A percentile compares a stretch with the other conserved stretches of the same genome.
Conservation (phyloP, 148 eudicot genomes). For the Polygonum maritimum region DNA sequence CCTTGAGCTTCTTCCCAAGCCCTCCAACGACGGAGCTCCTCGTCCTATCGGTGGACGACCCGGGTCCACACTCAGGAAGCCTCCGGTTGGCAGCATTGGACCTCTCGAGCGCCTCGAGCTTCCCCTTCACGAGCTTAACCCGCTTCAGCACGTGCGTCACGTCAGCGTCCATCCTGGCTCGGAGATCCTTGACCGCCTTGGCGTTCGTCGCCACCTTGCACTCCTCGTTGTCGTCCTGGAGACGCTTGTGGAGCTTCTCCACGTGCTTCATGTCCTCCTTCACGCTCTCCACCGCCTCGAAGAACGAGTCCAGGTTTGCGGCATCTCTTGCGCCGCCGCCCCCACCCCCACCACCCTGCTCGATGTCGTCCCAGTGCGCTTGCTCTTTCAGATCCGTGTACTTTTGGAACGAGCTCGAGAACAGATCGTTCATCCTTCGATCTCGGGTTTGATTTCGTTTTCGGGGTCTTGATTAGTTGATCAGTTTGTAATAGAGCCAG, state of each 20-base stretch:
- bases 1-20: constrained; percentile 57
- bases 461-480: not conserved
- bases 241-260: constrained; percentile 40
- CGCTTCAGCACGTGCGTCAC: constrained; percentile 50
- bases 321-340: constrained; percentile 18
- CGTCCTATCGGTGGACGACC: constrained; percentile 64
- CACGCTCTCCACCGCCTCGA: constrained; percentile 53
- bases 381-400: constrained; percentile 47
- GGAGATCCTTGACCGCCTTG: constrained; percentile 39
- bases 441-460: not conserved
- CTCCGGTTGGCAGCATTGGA: constrained; percentile 50
- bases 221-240: constrained; percentile 57
- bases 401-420: constrained; percentile 60
- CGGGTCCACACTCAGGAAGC: constrained; percentile 57
- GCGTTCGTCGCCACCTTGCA: constrained; percentile 54
- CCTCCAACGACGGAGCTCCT: constrained; percentile 59
- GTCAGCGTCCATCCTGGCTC: constrained; percentile 61
- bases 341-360: constrained; percentile 18
- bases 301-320: constrained; percentile 50
- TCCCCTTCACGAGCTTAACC: constrained; percentile 51
- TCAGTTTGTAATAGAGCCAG: constrained; percentile 1
- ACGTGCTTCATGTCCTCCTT: constrained; percentile 56
- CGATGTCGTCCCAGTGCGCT: constrained; percentile 40
- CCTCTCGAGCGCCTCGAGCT: constrained; percentile 54
- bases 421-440: constrained; percentile 60